Evolutionary conservation across 768 basidiomycete genomes (phyloP), one percentile per base, ranked within the genome.

Genomic region (Tricholoma hemisulphureum): DNA sequence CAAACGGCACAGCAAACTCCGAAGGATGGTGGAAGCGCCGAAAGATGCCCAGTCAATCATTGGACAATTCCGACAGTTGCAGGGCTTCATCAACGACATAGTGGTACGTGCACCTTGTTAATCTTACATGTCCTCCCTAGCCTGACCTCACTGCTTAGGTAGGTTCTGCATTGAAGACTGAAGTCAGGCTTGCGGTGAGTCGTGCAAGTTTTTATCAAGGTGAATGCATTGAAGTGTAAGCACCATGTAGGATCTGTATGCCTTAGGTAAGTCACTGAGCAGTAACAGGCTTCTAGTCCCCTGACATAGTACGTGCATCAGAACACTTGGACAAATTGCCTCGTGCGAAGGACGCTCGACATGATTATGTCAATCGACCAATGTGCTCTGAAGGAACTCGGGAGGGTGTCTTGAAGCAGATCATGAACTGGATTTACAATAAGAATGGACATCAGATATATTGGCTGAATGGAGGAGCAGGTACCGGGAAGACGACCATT

Each of bases 401-500:
- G 6, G 61, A 49, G 37, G 58, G 45, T 6, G 55, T 69, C 9
- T 49, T 70, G n/a, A 43, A 58, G n/a, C 55, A 65, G 26, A 59
- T 70, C 41, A 55, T 58, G 50, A 53, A 51, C 14, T 70, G 69
- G 69, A 51, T 61, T 8, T 46, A 60, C 26, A 51, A 65, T 39
- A 41, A 63, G 21, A 34, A 54, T 4, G 57, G 35, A 1, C 62
- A 57, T n/a, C 60, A 57, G 26, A 61, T 70, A 18, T 69, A 62
- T 46, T 66, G 66, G 66, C 51, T 70, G 13, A 66, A 64, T 24
- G 67, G 69, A 20, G 58, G 59, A 13, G 67, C 64, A 4, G 65
- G 66, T 7, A 65, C 65, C 1, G 69, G 69, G 11, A 69, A 70
- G 53, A 64, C 66, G 4, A 66, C 66, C 9, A 69, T 70, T 28